Conservation (phyloP, 2,329 filamentous ascomycete species). For the Aspergillus clavatus region DNA sequence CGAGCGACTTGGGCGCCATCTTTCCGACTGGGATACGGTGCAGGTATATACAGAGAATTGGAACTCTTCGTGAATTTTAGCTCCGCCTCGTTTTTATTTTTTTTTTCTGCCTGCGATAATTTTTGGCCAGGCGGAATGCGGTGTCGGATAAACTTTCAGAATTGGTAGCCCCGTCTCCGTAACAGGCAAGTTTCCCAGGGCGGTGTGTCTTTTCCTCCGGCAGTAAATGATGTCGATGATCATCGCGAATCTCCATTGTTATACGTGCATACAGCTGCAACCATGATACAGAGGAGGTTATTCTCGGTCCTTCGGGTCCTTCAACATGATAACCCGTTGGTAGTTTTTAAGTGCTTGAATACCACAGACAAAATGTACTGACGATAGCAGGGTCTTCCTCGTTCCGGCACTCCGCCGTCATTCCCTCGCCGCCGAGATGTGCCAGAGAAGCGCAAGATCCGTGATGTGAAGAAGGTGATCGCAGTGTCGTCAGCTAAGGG, state of each 20-base stretch:
- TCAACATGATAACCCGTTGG: slow-evolving; percentile 83
- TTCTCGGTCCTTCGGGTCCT: slow-evolving; percentile 55
- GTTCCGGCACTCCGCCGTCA: slow-evolving; percentile 62
- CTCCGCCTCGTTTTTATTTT: slow-evolving; percentile 20
- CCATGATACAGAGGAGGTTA: slow-evolving; percentile 38
- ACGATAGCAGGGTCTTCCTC: slow-evolving; percentile 69
- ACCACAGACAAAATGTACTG: neutral
- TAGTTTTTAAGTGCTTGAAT: slow-evolving; percentile 37
- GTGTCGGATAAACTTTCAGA: slow-evolving; percentile 5
- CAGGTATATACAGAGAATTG: slow-evolving; percentile 16
- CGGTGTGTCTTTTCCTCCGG: slow-evolving; percentile 17
- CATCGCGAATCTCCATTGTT: neutral
- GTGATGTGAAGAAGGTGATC: slow-evolving; percentile 82
- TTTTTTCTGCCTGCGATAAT: slow-evolving; percentile 16
- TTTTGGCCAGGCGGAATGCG: slow-evolving; percentile 14
- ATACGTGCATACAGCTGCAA: neutral
- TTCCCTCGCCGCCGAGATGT: slow-evolving; percentile 74
- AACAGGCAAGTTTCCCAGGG: slow-evolving; percentile 8
- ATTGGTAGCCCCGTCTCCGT: too few species aligned
- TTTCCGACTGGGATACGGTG: slow-evolving; percentile 6
- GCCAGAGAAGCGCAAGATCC: slow-evolving; percentile 74
- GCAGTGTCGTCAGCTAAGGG: slow-evolving; percentile 97
- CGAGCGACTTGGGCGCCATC: slow-evolving; percentile 50
- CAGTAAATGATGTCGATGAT: slow-evolving; percentile 13
- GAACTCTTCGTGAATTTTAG: slow-evolving; percentile 11